Base-by-base conservation (phyloP, 331 rosid genomes). In the Stylosanthes scabra region DNA sequence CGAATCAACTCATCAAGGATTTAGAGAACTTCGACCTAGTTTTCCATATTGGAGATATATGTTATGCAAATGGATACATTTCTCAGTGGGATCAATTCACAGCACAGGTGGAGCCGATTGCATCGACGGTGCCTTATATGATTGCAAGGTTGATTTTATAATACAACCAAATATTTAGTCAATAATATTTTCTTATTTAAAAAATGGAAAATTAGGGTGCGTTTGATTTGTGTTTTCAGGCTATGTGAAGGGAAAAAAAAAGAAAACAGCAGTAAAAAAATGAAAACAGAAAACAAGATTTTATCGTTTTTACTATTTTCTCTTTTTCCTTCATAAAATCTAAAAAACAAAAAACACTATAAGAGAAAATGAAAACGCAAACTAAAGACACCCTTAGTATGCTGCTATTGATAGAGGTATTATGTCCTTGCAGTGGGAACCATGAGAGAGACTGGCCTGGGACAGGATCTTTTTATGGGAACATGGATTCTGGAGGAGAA, bases 381-480 rank as follows among this genome's bases (percentile, higher is more conserved):
- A 20, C 25, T 20, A 20, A 20, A 20, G 25, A 20, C 25, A 20
- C 25, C 25, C 25, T 20, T 20, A 20, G 25, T 71, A 56, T 79
- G 58, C 31, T 66, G 69, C 45, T 61, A 47, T 56, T 58, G 77
- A 9, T 77, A 20, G 25, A 20, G 20, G 44, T 64, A 2, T 44
- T 44, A 11, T 63, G 47, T 65, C 45, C 61, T 70, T 82, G n/a
- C 75, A 91, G 98, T 64, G 98, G 97, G 54, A 93, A 93, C 80
- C 98, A 93, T 71, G 98, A 93, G 80, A 88, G 97, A 74, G 98
- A 93, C 73, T 93, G 98, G 98, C 98, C 96, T 0, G 88, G 80
- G 59, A 82, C 96, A 65, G 93, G 96, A 59, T 93, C 98, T 63
- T 91, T 93, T 73, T 93, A 91, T 42, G 84, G 76, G 81, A 86